Evolutionary conservation across 495 filamentous ascomycete genomes (phyloP), one percentile per base, ranked within the genome.

Genomic region (Aspergillus nidulans): DNA sequence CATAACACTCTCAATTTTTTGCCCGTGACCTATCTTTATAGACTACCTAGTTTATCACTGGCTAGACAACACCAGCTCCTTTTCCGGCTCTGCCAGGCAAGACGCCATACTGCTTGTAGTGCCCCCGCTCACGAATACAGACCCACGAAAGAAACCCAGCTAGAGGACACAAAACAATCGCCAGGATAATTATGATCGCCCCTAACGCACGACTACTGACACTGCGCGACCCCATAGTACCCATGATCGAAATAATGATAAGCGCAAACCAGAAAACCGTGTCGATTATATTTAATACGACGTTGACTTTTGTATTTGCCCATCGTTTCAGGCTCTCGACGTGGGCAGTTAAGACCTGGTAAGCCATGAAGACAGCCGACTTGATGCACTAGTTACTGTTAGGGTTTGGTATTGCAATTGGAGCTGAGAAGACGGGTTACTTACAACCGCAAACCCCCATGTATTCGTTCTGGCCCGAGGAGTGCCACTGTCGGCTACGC

Each of bases 201-300:
- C 61, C 63, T 21, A 68, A 41, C 1, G 66, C 59, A 9, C 55
- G 48, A 55, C 66, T 68, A 23, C 50, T 53, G 18, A 18, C 42
- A 41, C 46, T 64, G 32, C 20, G 15, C n/a, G 54, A 44, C 0
- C 49, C 52, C 19, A 23, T 18, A 7, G 63, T 52, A 0, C 57
- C 62, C 57, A 63, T 47, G 6, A 59, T 60, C 0, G 52, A 57
- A 39, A 67, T 58, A 9, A 67, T 58, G 43, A 68, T 63, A 25
- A 68, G 26, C 6, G 59, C 68, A 28, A 64, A 67, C 70, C 70
- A 73, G 43, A 71, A 73, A 0, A 69, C 55, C 6, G 61, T 63
- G 24, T 71, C 66, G 8, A 71, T 58, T 4, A 66, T 63, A 25
- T 64, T 64, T 12, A 73, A 49, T 18, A 66, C 64, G 30, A 66